Conservation (phyloP, 352 stramenopile species). For the Phytophthora parvispora region DNA sequence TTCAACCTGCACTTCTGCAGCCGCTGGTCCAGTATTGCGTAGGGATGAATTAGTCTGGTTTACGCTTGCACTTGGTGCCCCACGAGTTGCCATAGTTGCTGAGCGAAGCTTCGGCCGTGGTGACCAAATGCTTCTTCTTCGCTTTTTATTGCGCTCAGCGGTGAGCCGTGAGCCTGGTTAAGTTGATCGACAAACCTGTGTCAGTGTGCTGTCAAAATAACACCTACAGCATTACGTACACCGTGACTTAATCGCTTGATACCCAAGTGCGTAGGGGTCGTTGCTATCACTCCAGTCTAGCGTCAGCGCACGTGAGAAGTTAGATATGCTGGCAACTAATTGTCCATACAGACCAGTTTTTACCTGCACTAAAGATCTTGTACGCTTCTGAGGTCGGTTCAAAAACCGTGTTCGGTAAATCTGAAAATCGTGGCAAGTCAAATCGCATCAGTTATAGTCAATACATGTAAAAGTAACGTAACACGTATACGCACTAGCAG, state of each 20-base stretch:
- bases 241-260: constrained; percentile 52
- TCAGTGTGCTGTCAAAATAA: constrained; percentile 11
- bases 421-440: constrained; percentile 64
- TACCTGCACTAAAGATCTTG: constrained; percentile 80
- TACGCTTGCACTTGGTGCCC: neutral
- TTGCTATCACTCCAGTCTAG: constrained; percentile 63
- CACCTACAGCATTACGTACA: constrained; percentile 33
- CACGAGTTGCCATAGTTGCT: constrained; percentile 11
- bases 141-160: constrained; percentile 32
- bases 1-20: neutral
- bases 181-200: neutral
- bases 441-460: constrained; percentile 8
- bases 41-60: neutral
- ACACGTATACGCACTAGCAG: constrained; percentile 58
- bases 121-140: constrained; percentile 23
- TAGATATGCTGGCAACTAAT: neutral
- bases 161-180: constrained; percentile 18
- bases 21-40: constrained; percentile 2
- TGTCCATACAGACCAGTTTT: neutral
- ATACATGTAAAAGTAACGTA: neutral
- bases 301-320: neutral
- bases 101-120: constrained; percentile 28
- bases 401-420: constrained; percentile 65
- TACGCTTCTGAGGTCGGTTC: constrained; percentile 62
- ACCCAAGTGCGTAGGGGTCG: constrained; percentile 68